Conservation (phyloP, 176 grass and related monocot genomes). For the Aegilops longissima region DNA sequence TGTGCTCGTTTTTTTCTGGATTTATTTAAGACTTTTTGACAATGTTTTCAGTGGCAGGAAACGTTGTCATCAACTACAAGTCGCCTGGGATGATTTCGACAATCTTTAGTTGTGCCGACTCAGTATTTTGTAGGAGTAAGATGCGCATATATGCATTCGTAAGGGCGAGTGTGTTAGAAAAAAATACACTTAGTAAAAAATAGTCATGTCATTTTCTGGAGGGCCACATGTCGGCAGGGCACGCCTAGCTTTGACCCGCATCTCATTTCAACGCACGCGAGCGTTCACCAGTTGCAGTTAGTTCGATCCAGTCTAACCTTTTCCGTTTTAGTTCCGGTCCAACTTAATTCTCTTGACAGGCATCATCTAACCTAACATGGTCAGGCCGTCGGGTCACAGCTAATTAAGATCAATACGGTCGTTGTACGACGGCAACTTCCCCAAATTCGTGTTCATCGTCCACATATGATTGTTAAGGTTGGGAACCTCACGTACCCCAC, state of each 20-base stretch:
- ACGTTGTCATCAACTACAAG: no score
- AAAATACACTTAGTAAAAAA: no score
- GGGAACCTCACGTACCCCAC: not conserved
- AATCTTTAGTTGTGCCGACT: no score
- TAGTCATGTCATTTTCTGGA: not conserved
- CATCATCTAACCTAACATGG: not conserved
- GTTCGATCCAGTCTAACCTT: no score
- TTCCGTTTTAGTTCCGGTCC: not conserved
- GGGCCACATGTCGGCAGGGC: not conserved
- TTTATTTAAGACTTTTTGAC: no score
- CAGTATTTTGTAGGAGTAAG: no score
- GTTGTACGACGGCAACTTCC: not conserved
- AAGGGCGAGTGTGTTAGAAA: no score
- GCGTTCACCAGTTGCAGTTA: slow-evolving; percentile 15
- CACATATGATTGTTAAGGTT: not conserved
- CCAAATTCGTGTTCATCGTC: not conserved
- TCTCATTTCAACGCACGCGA: slow-evolving; percentile 20
- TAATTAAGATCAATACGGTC: not conserved
- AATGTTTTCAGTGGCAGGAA: no score
- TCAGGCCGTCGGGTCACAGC: not conserved
- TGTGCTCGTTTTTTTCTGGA: no score
- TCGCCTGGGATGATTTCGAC: fast-evolving
- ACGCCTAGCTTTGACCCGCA: not conserved
- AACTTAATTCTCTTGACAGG: not conserved
- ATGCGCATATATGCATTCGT: no score